phyloP scores from a whole-genome alignment of 2,329 filamentous ascomycete genomes.

The Boeremia exigua region DNA sequence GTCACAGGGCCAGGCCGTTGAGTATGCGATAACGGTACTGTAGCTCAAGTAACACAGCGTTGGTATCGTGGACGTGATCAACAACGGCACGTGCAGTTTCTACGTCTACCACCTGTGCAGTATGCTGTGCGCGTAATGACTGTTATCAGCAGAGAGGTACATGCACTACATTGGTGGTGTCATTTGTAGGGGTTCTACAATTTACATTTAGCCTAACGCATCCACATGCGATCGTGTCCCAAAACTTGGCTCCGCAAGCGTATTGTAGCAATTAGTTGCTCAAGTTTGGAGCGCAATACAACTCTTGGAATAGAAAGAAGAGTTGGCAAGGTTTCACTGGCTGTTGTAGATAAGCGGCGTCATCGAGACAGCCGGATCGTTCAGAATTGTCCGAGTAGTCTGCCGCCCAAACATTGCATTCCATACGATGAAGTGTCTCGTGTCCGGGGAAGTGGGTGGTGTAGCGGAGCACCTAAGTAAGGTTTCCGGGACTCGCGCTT shows the following conservation, averaged over 20 bases:
- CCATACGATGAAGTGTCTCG: neutral
- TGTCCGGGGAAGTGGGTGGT: slow-evolving; percentile 15
- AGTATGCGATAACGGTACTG: neutral
- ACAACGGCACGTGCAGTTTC: neutral
- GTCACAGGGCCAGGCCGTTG: neutral
- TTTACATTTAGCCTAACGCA: no score
- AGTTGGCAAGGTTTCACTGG: no score
- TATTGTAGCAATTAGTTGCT: no score
- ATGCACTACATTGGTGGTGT: no score
- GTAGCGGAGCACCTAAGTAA: neutral
- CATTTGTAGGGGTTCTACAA: no score
- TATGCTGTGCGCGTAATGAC: no score
- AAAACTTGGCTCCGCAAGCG: no score
- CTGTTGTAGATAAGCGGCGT: neutral
- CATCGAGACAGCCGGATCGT: neutral
- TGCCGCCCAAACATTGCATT: slow-evolving; percentile 7
- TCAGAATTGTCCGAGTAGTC: slow-evolving; percentile 1
- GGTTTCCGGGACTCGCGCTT: slow-evolving; percentile 5
- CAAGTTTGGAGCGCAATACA: no score
- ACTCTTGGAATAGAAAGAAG: no score
- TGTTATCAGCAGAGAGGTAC: no score
- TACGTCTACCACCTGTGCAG: neutral
- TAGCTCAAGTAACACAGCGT: neutral
- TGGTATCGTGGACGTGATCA: neutral
- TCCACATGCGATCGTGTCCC: no score